Base-by-base conservation (phyloP, 2,329 filamentous ascomycete species). In the Venturia oleaginea region DNA sequence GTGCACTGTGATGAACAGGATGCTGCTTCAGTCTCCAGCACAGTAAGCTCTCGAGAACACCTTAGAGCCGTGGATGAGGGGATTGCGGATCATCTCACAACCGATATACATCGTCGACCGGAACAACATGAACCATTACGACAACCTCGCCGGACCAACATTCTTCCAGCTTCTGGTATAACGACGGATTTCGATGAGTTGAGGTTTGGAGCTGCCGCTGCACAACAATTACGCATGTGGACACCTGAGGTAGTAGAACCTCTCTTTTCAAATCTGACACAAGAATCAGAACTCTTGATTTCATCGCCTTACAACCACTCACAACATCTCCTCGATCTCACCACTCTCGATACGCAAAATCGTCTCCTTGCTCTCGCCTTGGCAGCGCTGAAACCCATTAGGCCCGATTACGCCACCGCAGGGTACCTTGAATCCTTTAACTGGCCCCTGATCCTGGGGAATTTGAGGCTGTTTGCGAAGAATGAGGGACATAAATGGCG, bases 401-500 rank as follows among this genome's bases (percentile, higher is more conserved):
- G 86, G 1, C 73, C 80, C 8, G 87, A 92, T 72, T 96, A 95
- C 76, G 90, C 91, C 65, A 92, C 86, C 1, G 86, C 87, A 0
- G 79, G 84, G 0, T 96, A 96, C 75, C 75, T 79, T 3, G 82
- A 86, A 2, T 86, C 86, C 0, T 92, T 96, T 78, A 95, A 96
- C 75, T 94, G 90, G 86, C 67, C 73, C 3, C 77, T 83, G 51
- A 81, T 91, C 17, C 78, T 94, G 13, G 75, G 77, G 4, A 77
- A 82, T 38, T 76, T 94, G 62, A 80, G 77, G 65, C 71, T 77
- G 1, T 77, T 92, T 2, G 76, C 79, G 13, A 69, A 70, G 2
- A 72, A 76, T 10, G 80, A 81, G 15, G 76, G 76, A 6, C 76
- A 82, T 67, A 66, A 65, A 2, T 93, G 89, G 85, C 82, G 79